phyloP scores from a whole-genome alignment of 2,329 filamentous ascomycete species.

The Aspergillus eucalypticola region DNA sequence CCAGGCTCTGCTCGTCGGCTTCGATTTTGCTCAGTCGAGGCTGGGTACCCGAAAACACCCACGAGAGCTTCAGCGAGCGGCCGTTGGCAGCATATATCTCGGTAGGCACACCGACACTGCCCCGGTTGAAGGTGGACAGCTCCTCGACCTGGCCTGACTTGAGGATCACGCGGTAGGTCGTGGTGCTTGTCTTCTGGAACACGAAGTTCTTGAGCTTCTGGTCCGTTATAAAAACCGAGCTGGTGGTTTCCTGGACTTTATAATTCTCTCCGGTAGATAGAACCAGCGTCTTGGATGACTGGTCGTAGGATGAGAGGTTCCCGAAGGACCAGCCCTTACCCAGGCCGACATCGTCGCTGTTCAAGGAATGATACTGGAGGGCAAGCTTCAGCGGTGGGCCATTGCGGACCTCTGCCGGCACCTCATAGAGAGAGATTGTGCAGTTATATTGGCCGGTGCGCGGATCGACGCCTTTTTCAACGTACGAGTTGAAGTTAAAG shows the following conservation, averaged over 20 bases:
- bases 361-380: too few relatives aligned
- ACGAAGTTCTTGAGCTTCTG: slow-evolving; percentile 14
- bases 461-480: slow-evolving; percentile 12
- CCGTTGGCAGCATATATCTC: slow-evolving; percentile 7
- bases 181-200: background rate
- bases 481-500: slow-evolving; percentile 10
- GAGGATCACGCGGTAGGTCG: background rate
- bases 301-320: background rate
- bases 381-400: too few relatives aligned
- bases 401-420: too few relatives aligned
- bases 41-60: background rate
- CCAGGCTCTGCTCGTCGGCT: background rate
- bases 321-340: too few relatives aligned
- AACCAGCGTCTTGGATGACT: background rate
- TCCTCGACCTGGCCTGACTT: slow-evolving; percentile 9
- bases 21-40: slow-evolving; percentile 10
- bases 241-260: slow-evolving; percentile 1
- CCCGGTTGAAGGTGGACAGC: slow-evolving; percentile 3
- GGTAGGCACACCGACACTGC: slow-evolving; percentile 1
- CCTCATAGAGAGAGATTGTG: too few relatives aligned
- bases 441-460: slow-evolving; percentile 9
- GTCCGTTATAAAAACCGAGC: background rate
- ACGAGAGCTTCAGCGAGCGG: slow-evolving; percentile 4
- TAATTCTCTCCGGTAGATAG: slow-evolving; percentile 11
- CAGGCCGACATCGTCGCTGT: too few relatives aligned